Conservation (phyloP, 257 asterid genomes). For the Solanum raphanifolium region DNA sequence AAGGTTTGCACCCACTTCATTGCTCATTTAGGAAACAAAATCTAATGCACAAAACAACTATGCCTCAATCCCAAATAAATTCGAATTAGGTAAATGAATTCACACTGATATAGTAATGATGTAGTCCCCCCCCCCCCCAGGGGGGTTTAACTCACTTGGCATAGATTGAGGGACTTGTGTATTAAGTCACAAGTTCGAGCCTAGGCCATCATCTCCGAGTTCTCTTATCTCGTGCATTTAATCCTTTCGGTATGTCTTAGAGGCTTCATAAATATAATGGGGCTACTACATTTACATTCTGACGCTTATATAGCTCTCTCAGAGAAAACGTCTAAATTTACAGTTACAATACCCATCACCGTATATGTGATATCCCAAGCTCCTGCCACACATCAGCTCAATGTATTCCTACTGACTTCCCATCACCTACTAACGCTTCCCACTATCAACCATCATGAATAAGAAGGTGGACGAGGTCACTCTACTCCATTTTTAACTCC, state of each 20-base stretch:
- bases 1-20: background rate
- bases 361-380: background rate
- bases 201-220: background rate
- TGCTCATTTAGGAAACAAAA: background rate
- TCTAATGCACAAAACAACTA: background rate
- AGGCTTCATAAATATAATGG: background rate
- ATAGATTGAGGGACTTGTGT: background rate
- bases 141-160: background rate
- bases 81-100: background rate
- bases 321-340: background rate
- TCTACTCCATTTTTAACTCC: background rate
- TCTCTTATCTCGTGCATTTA: background rate
- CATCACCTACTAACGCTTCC: background rate
- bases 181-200: background rate
- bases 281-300: background rate
- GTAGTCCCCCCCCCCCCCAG: background rate
- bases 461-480: background rate
- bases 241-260: background rate
- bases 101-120: background rate
- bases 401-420: background rate
- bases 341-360: background rate
- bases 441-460: background rate
- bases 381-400: background rate
- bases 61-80: background rate
- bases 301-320: background rate